phyloP scores from a whole-genome alignment of 345 rosid genomes.

The Erucastrum elatum region DNA sequence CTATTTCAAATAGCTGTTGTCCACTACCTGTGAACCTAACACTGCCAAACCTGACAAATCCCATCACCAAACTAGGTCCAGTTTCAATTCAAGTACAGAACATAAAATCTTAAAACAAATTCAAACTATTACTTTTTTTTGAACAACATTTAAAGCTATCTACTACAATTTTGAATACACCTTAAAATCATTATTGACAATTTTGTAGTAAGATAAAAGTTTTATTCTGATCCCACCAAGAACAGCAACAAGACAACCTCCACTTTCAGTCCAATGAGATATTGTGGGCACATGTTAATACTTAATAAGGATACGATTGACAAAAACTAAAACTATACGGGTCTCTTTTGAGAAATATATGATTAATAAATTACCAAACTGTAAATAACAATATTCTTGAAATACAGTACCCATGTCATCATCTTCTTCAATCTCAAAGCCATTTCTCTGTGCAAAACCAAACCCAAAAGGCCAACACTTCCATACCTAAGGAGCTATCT shows the following conservation, averaged over 20 bases:
- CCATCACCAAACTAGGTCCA: constrained; percentile 35
- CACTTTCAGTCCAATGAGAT: constrained; percentile 31
- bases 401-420: neutral
- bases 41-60: constrained; percentile 40
- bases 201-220: neutral
- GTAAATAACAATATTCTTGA: constrained; percentile 13
- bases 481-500: constrained; percentile 53
- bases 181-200: neutral
- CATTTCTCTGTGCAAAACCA: neutral
- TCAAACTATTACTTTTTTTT: no score
- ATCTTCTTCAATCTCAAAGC: neutral
- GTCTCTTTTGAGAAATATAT: neutral
- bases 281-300: constrained; percentile 31
- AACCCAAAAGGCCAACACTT: constrained; percentile 1
- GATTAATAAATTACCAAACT: constrained; percentile 11
- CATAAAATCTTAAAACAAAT: neutral
- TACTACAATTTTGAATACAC: neutral
- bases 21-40: constrained; percentile 31
- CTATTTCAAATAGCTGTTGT: constrained; percentile 30
- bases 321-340: neutral
- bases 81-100: constrained; percentile 19
- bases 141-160: constrained; percentile 24
- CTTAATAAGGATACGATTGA: neutral
- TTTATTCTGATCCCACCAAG: neutral
- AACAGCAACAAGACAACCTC: constrained; percentile 41